Conservation (phyloP, 495 filamentous ascomycete genomes). For the Penicillium longicatenatum region DNA sequence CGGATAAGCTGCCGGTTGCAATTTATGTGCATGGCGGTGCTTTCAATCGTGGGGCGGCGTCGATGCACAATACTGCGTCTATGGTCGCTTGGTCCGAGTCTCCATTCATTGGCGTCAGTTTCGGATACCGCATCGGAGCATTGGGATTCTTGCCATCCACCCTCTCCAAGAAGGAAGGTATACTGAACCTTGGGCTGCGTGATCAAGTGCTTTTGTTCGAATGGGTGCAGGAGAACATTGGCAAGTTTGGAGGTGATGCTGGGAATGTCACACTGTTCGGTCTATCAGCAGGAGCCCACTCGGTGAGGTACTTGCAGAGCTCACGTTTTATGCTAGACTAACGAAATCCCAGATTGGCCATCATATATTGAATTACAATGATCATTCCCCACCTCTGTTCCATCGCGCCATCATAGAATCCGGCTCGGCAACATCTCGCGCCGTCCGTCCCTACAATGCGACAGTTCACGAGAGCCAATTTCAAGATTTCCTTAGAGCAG, state of each 20-base stretch:
- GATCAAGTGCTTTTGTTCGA: constrained; percentile 61
- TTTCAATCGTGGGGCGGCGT: constrained; percentile 39
- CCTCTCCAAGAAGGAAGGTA: constrained; percentile 51
- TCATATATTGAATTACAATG: constrained; percentile 57
- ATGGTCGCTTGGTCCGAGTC: constrained; percentile 58
- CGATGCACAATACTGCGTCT: constrained; percentile 43
- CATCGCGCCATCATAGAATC: constrained; percentile 66
- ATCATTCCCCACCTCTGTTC: constrained; percentile 45
- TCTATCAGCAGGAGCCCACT: constrained; percentile 63
- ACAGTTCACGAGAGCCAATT: constrained; percentile 62
- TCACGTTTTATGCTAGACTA: background rate
- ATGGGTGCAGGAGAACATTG: constrained; percentile 64
- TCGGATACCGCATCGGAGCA: constrained; percentile 63
- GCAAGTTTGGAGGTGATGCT: constrained; percentile 60
- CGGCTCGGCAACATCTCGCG: constrained; percentile 61
- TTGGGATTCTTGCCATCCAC: constrained; percentile 62
- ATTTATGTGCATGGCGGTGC: constrained; percentile 53
- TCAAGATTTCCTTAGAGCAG: constrained; percentile 54
- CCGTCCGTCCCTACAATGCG: constrained; percentile 55
- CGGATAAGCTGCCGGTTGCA: constrained; percentile 55
- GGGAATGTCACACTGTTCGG: constrained; percentile 66
- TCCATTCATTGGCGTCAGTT: constrained; percentile 60
- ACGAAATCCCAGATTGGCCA: constrained; percentile 57
- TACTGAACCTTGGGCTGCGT: constrained; percentile 63
- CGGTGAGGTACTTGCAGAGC: constrained; percentile 34